Percentiles rank a stretch among this genome's conserved stretches.
Conservation (phyloP, 495 filamentous ascomycete genomes). For the Antarctomyces pellizariae region DNA sequence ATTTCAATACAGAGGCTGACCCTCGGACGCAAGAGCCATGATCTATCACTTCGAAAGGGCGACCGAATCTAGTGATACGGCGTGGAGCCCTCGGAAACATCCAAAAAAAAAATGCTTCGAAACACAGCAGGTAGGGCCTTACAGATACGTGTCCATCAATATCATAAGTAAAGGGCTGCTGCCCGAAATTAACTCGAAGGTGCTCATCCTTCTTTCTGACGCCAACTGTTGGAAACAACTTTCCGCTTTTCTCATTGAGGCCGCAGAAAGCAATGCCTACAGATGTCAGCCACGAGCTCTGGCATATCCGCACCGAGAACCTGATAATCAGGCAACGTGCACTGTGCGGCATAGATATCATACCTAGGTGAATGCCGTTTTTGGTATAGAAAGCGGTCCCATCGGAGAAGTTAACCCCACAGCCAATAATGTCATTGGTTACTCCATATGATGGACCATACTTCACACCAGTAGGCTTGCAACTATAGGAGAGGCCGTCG, state of each 20-base stretch:
- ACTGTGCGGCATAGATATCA: constrained; percentile 6
- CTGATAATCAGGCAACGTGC: too few relatives aligned
- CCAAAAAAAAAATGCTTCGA: not conserved
- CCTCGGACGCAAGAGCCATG: too few relatives aligned
- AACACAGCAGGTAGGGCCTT: constrained; percentile 10
- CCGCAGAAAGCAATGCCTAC: constrained; percentile 63
- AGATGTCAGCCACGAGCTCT: constrained; percentile 3
- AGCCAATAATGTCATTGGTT: constrained; percentile 70
- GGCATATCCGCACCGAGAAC: too few relatives aligned
- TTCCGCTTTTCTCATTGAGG: constrained; percentile 37
- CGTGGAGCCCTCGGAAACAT: too few relatives aligned
- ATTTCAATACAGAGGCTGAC: too few relatives aligned
- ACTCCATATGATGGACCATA: constrained; percentile 61
- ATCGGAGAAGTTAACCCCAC: constrained; percentile 79
- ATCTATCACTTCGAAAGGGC: not conserved
- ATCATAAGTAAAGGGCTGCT: constrained; percentile 71
- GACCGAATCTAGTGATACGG: too few relatives aligned
- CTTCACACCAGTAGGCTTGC: constrained; percentile 39
- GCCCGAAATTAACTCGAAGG: constrained; percentile 77
- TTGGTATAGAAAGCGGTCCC: constrained; percentile 86
- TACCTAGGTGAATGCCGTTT: constrained; percentile 65
- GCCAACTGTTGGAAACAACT: constrained; percentile 71
- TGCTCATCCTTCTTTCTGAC: constrained; percentile 78
- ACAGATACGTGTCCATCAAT: constrained; percentile 78
- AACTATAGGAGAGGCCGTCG: constrained; percentile 67